Evolutionary conservation across 1,284 basidiomycete species (phyloP).

Genomic region (Malassezia sympodialis): DNA sequence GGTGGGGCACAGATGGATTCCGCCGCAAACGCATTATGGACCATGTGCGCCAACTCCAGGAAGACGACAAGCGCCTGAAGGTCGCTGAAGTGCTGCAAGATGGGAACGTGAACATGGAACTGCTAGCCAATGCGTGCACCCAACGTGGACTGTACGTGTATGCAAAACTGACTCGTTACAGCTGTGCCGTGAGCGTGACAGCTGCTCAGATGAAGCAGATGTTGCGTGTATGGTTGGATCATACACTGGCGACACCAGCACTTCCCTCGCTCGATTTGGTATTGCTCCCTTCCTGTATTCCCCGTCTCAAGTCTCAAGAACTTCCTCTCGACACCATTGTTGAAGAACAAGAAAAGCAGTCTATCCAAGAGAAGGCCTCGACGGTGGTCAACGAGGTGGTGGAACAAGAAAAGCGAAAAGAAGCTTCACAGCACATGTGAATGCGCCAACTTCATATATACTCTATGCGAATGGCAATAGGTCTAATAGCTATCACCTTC

Average conservation of each 20-base stretch:
- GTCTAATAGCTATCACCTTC: slow-evolving; percentile 41
- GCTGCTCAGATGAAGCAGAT: neutral
- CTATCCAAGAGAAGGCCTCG: slow-evolving; percentile 28
- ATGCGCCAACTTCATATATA: neutral
- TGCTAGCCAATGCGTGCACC: slow-evolving; percentile 29
- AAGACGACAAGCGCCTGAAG: slow-evolving; percentile 28
- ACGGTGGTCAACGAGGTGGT: slow-evolving; percentile 34
- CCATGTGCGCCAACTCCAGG: slow-evolving; percentile 27
- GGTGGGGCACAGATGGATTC: slow-evolving; percentile 27
- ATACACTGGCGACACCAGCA: slow-evolving; percentile 8
- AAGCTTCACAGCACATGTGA: slow-evolving; percentile 1
- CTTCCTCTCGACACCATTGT: slow-evolving; percentile 11
- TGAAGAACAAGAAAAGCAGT: slow-evolving; percentile 17
- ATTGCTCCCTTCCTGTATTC: slow-evolving; percentile 23
- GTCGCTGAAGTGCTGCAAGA: slow-evolving; percentile 14
- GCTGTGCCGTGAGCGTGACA: slow-evolving; percentile 9
- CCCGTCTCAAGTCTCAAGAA: slow-evolving; percentile 11
- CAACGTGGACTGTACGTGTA: slow-evolving; percentile 29
- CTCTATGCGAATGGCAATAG: neutral
- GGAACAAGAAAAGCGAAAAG: slow-evolving; percentile 24
- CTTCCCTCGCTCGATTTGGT: slow-evolving; percentile 15
- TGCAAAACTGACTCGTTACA: slow-evolving; percentile 11
- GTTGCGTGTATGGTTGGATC: slow-evolving; percentile 1
- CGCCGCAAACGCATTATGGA: slow-evolving; percentile 21
- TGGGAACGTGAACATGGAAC: slow-evolving; percentile 17